A percentile compares a stretch with the other conserved stretches of the same genome.
phyloP scores from a whole-genome alignment of 352 stramenopile genomes.

The Pythium aristosporum region DNA sequence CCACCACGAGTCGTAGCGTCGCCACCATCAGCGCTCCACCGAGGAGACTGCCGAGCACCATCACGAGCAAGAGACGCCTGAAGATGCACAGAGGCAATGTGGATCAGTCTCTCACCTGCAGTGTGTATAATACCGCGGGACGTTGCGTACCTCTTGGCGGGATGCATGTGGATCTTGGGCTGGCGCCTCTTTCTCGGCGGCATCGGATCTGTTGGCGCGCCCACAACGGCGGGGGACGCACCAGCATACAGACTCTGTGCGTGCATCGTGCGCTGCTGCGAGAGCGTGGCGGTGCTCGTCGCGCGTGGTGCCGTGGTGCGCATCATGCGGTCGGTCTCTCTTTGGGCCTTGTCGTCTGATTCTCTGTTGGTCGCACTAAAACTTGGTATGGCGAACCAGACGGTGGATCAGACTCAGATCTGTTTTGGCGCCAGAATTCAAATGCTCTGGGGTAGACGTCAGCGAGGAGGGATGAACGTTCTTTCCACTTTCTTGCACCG shows the following conservation, averaged over 20 bases:
- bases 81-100: background rate
- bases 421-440: slow-evolving; percentile 30
- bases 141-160: slow-evolving; percentile 24
- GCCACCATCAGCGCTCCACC: slow-evolving; percentile 18
- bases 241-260: background rate
- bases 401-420: slow-evolving; percentile 15
- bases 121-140: background rate
- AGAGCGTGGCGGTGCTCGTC: background rate
- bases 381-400: background rate
- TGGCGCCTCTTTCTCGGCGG: background rate
- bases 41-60: slow-evolving; percentile 21
- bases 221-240: background rate
- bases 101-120: background rate
- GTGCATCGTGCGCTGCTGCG: background rate
- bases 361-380: background rate
- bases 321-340: background rate
- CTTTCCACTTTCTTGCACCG: background rate
- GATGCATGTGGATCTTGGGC: slow-evolving; percentile 31
- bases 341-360: slow-evolving; percentile 16
- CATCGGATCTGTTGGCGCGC: background rate
- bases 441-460: slow-evolving; percentile 8
- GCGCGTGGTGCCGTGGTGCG: background rate
- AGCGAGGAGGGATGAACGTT: slow-evolving; percentile 15
- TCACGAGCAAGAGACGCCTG: slow-evolving; percentile 22
- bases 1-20: slow-evolving; percentile 22